Conservation (phyloP, 75 land plant species). For the Isoetes taiwanensis region DNA sequence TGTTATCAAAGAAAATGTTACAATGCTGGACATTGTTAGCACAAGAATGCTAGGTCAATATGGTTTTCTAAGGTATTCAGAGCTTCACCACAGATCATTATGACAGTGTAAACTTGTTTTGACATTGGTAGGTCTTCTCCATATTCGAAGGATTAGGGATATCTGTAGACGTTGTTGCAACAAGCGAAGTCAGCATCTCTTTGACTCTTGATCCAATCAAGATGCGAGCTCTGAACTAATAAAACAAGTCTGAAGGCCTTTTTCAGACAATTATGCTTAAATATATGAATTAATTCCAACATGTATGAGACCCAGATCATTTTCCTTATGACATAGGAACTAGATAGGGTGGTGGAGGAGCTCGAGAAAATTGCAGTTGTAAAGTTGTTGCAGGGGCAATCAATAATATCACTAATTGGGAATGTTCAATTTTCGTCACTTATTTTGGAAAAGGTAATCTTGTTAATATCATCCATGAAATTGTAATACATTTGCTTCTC, state of each 20-base stretch:
- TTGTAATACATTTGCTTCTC: no score
- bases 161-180: slow-evolving; percentile 96
- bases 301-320: background rate
- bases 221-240: slow-evolving; percentile 80
- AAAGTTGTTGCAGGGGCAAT: slow-evolving; percentile 61
- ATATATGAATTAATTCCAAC: no score
- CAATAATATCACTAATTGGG: slow-evolving; percentile 91
- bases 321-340: slow-evolving; percentile 45
- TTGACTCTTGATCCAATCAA: slow-evolving; percentile 92
- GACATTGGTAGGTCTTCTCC: slow-evolving; percentile 85
- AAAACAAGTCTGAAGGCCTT: no score
- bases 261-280: no score
- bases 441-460: slow-evolving; percentile 65
- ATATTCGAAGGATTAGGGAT: slow-evolving; percentile 81
- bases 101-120: no score
- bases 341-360: slow-evolving; percentile 71
- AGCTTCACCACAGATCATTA: no score
- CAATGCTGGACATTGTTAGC: slow-evolving; percentile 97
- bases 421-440: slow-evolving; percentile 80
- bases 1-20: slow-evolving; percentile 74
- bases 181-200: slow-evolving; percentile 98
- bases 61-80: slow-evolving; percentile 63
- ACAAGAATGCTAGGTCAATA: slow-evolving; percentile 94
- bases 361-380: slow-evolving; percentile 77
- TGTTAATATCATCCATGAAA: no score